Percentiles rank a stretch among this genome's conserved stretches.
These are phyloP conservation scores for Anthoceros angustus DNA, from an alignment of 225 moss, liverwort and hornwort genomes.

Conservation along the genomic window DNA sequence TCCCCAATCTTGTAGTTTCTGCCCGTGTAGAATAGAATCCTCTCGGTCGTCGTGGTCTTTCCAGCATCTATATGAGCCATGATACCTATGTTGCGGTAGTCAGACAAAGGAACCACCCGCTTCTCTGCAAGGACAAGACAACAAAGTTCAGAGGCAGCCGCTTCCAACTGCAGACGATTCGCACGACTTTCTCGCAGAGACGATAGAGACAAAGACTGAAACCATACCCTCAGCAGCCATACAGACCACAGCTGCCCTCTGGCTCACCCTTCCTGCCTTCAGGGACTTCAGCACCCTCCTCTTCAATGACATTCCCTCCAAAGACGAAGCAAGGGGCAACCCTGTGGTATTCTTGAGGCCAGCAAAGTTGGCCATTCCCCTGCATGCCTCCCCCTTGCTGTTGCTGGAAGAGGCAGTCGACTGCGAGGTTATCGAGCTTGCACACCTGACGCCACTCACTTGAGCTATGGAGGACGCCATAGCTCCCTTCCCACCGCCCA, in stretches of 20 bases:
- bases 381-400: slow-evolving; percentile 19
- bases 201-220: not conserved
- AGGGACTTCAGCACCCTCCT: slow-evolving; percentile 24
- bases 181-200: no score
- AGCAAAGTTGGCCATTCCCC: slow-evolving; percentile 13
- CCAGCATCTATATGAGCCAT: slow-evolving; percentile 99
- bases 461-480: slow-evolving; percentile 33
- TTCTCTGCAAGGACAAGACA: slow-evolving; percentile 29
- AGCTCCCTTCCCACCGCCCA: not conserved
- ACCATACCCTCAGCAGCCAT: slow-evolving; percentile 66
- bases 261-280: slow-evolving; percentile 19
- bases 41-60: slow-evolving; percentile 91
- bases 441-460: slow-evolving; percentile 18
- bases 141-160: slow-evolving; percentile 3
- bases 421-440: slow-evolving; percentile 13
- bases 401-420: slow-evolving; percentile 8
- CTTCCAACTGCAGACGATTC: not conserved
- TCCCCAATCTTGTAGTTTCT: slow-evolving; percentile 96
- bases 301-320: slow-evolving; percentile 12
- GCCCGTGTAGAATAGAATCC: slow-evolving; percentile 88
- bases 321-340: slow-evolving; percentile 17
- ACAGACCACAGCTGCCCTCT: slow-evolving; percentile 56
- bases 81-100: slow-evolving; percentile 92
- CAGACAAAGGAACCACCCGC: slow-evolving; percentile 50
- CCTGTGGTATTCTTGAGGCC: slow-evolving; percentile 23